Evolutionary conservation across 306 rosid species (phyloP), one percentile per base, ranked within the genome.

Genomic region (Ziziphus jujuba): DNA sequence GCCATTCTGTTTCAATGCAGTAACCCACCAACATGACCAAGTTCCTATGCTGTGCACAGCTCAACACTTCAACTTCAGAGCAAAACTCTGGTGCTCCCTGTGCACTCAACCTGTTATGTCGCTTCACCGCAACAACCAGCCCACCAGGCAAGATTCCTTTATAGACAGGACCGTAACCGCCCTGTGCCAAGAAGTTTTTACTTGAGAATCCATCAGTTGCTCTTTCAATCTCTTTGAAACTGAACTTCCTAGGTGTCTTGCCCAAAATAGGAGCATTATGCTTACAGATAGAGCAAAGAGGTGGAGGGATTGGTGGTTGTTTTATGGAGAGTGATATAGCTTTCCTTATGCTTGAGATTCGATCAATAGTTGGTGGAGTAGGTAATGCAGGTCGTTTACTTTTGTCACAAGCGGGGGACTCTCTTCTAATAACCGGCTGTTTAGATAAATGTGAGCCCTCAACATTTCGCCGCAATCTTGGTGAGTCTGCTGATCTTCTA

Each of bases 101-200:
- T 6, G 71, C 35, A 59, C 61, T 58, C 52, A 49, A 19, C 48
- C 6, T 44, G 25, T 68, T 75, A 15, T 62, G 56, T 38, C 69
- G 75, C 75, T 63, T 75, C 60, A 75, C 80, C 10, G 75, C 71
- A 21, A 75, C 55, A 60, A 34, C 71, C 36, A 69, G 75, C n/a
- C 80, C 71, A 75, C 69, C 75, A 11, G 71, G 66, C 53, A 75
- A 38, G 23, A 44, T 22, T 24, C 71, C 80, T 69, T 44, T 60
- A 68, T 60, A 36, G 0, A 61, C 63, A 31, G 56, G 51, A 31
- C 69, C 79, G 22, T 23, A 67, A 7, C 49, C 69, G 5, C 73
- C 73, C 52, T 52, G 69, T 10, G 73, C 63, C 73, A 67, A 52
- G 58, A 74, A 60, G 64, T 74, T 74, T 10, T 24, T 20, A 2